Evolutionary conservation across 2,329 filamentous ascomycete species (phyloP).

Genomic region (Truncatella angustata): DNA sequence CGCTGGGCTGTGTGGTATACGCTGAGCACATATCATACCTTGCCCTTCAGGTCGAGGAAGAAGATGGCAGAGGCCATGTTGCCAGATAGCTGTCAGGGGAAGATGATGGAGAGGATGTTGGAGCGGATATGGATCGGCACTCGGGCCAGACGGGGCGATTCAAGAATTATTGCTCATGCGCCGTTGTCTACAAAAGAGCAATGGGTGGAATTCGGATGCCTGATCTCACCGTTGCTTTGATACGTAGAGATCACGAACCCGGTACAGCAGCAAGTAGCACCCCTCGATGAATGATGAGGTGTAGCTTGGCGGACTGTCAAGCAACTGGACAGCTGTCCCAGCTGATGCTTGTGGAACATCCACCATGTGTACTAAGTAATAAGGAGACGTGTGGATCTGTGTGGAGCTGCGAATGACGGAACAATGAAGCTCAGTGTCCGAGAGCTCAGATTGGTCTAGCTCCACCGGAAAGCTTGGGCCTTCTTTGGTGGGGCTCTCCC

Average conservation of each 20-base stretch:
- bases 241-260: conserved; percentile 3
- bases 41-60: conserved; percentile 99
- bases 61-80: conserved; percentile 96
- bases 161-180: conserved; percentile 18
- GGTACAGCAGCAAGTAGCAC: no score
- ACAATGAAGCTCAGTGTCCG: background rate
- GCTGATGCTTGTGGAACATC: background rate
- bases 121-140: conserved; percentile 28
- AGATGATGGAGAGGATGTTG: conserved; percentile 14
- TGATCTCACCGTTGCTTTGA: conserved; percentile 3
- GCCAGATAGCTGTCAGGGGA: conserved; percentile 27
- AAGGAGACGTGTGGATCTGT: background rate
- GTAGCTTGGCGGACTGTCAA: conserved; percentile 5
- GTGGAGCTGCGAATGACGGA: background rate
- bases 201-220: conserved; percentile 10
- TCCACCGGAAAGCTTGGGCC: background rate
- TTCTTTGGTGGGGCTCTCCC: background rate
- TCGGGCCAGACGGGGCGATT: conserved; percentile 20
- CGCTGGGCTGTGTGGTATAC: background rate
- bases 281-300: conserved; percentile 3
- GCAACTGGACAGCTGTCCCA: background rate
- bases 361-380: no score
- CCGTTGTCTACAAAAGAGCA: conserved; percentile 12
- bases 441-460: background rate
- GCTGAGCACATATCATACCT: conserved; percentile 54